A percentile compares a stretch with the other conserved stretches of the same genome.
These are phyloP conservation scores for Aspergillus sparsus DNA, from an alignment of 495 filamentous ascomycete genomes.

Conservation along the genomic window DNA sequence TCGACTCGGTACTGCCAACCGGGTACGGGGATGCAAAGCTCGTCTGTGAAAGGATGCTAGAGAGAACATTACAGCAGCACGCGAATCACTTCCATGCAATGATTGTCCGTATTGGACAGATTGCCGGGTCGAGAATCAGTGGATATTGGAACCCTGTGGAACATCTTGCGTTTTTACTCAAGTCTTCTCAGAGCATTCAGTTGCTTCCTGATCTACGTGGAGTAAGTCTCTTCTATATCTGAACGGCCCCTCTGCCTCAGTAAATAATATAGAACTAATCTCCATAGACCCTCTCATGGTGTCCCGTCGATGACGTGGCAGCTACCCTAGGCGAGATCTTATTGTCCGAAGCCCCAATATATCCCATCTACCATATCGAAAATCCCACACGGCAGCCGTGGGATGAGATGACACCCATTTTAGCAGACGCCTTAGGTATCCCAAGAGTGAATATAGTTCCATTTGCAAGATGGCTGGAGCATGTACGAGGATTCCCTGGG, in stretches of 20 bases:
- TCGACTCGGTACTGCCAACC: background rate
- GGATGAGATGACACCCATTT: background rate
- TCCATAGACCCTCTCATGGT: conserved; percentile 15
- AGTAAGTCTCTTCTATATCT: conserved; percentile 1
- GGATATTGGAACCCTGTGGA: conserved; percentile 58
- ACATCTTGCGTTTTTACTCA: conserved; percentile 38
- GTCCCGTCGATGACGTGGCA: conserved; percentile 9
- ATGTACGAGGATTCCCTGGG: background rate
- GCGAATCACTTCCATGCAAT: background rate
- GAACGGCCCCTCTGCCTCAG: too few relatives aligned
- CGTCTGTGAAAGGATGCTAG: conserved; percentile 16
- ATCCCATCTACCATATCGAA: conserved; percentile 9
- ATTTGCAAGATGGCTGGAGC: conserved; percentile 1
- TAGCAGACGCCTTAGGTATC: background rate
- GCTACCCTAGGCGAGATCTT: conserved; percentile 5
- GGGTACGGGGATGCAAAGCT: conserved; percentile 12
- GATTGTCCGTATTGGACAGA: conserved; percentile 48
- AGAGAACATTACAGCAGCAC: background rate
- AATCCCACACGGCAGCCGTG: conserved; percentile 14
- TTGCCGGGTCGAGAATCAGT: conserved; percentile 46
- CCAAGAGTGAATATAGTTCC: background rate
- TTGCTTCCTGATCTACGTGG: conserved; percentile 42
- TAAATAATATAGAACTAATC: background rate
- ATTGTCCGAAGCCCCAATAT: background rate
- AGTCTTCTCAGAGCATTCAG: conserved; percentile 42